Conservation (phyloP, 768 basidiomycete genomes). For the Chiua virens region DNA sequence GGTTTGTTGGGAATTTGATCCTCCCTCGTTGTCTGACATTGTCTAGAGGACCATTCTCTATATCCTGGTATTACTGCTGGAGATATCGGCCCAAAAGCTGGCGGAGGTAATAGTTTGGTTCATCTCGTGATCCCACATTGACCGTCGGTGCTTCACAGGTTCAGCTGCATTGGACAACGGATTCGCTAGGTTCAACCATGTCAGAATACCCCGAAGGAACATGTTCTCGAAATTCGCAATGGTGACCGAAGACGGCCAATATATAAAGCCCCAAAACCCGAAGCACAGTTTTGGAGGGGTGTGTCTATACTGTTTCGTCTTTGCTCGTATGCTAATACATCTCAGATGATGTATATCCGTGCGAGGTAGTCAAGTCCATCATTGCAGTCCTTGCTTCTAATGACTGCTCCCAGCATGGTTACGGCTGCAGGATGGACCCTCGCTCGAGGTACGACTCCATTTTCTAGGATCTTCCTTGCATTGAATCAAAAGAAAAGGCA, state of each 20-base stretch:
- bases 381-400: not conserved
- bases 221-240: constrained; percentile 78
- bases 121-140: not conserved
- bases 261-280: constrained; percentile 65
- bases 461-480: not conserved
- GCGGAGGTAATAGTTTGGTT: constrained; percentile 29
- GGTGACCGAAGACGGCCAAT: constrained; percentile 64
- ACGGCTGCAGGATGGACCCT: constrained; percentile 58
- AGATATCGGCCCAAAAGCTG: constrained; percentile 54
- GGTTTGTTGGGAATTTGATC: constrained; percentile 36
- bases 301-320: constrained; percentile 24
- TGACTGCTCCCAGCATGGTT: constrained; percentile 52
- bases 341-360: constrained; percentile 72
- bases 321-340: not conserved
- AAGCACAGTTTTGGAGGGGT: constrained; percentile 79
- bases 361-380: constrained; percentile 42
- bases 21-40: not conserved
- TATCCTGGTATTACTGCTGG: constrained; percentile 64
- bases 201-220: constrained; percentile 64
- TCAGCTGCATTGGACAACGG: constrained; percentile 61
- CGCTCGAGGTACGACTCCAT: constrained; percentile 51
- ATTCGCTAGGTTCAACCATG: constrained; percentile 62
- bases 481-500: constrained; percentile 44
- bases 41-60: constrained; percentile 55
- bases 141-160: constrained; percentile 36